Evolutionary conservation across 140 eudicot genomes (phyloP).

Genomic region (Cichorium intybus): DNA sequence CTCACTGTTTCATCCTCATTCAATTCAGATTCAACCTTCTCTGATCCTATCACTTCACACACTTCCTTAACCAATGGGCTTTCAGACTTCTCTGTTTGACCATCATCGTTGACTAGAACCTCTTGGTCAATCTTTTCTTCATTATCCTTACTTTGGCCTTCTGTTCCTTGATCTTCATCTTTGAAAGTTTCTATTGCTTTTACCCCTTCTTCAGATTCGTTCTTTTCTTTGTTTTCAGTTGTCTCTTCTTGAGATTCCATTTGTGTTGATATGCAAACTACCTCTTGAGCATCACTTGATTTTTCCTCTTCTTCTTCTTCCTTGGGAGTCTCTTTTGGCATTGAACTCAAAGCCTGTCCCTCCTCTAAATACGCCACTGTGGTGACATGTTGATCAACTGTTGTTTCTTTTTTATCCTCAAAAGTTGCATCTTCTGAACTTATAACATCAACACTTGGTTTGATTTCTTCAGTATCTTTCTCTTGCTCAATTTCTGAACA

Average conservation of each 20-base stretch:
- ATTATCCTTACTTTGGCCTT: conserved; percentile 4
- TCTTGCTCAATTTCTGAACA: conserved; percentile 22
- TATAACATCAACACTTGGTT: neutral
- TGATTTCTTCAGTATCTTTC: conserved; percentile 11
- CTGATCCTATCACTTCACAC: conserved; percentile 12
- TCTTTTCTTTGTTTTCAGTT: conserved; percentile 5
- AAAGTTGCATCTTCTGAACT: conserved; percentile 8
- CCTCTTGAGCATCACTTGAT: neutral
- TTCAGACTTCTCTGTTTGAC: conserved; percentile 4
- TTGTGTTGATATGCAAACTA: neutral
- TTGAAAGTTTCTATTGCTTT: neutral
- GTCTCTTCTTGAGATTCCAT: neutral
- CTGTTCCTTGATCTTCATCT: conserved; percentile 12
- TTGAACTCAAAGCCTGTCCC: conserved; percentile 1
- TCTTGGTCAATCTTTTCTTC: conserved; percentile 12
- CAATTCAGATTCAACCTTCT: neutral
- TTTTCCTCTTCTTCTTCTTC: conserved; percentile 3
- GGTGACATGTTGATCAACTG: conserved; percentile 2
- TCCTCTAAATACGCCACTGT: neutral
- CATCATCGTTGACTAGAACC: conserved; percentile 12
- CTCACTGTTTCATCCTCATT: conserved; percentile 2
- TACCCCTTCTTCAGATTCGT: conserved; percentile 11
- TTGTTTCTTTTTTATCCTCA: conserved; percentile 13
- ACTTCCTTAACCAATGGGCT: conserved; percentile 3
- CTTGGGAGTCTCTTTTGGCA: neutral